Base-by-base conservation (phyloP, 805 yeast species). In the Metschnikowia continentalis region DNA sequence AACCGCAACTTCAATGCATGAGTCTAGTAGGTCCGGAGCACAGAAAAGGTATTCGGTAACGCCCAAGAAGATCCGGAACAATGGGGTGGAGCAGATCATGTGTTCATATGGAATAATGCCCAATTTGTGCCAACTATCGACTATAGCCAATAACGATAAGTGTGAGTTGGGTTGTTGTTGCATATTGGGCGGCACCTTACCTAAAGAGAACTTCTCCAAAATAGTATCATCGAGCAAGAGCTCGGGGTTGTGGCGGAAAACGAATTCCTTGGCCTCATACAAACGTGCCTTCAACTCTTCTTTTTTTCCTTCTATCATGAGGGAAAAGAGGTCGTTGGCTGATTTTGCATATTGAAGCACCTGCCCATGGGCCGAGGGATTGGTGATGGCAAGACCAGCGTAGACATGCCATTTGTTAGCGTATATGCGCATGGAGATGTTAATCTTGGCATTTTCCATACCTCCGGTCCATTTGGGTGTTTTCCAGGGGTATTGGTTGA, bases 371-470 rank as follows among this genome's bases (percentile, higher is more conserved):
- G 98, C 97, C 40, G 91, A 82, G 1, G 97, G 97, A 62, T 94
- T 94, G 1, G 96, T 87, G 58, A 94, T 92, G 8, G 98, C 97
- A 61, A 94, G 75, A 0, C 99, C 99, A 5, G 98, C 98, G 64
- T 94, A 94, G 32, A 94, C 98, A 66, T 94, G 99, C 96, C 97
- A 94, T 69, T 91, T 90, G 69, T 91, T 94, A 15, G 96, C 83
- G 67, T 78, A 94, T 46, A 94, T 94, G 55, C 99, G 76, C 64
- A 94, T 70, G 1, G 98, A 87, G 32, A 94, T 90, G 65, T 94
- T 94, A 64, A 91, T 88, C 61, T 94, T 94, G 14, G 96, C 98
- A 65, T 94, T 92, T 66, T 94, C 99, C 43, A 94, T 75, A 1
- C 99, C 98, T 13, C 98, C 98, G 23, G 82, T 71, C 92, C 96